Percentiles rank a stretch among this genome's conserved stretches.
Evolutionary conservation across 805 yeast genomes (phyloP).

Genomic region (Yarrowia sp.): DNA sequence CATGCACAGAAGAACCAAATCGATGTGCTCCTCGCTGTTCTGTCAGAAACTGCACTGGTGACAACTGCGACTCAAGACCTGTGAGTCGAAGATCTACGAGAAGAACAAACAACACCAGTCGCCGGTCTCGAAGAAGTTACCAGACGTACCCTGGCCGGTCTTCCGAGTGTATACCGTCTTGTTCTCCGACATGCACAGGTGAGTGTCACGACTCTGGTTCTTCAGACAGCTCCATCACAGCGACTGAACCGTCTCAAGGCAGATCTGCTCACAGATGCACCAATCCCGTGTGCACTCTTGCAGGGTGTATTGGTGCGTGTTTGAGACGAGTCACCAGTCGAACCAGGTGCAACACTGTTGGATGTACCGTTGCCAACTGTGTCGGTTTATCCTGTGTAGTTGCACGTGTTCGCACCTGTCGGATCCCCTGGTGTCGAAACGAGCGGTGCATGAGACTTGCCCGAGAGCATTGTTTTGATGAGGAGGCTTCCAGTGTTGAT

Average conservation of each 20-base stretch:
- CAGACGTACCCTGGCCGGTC: neutral
- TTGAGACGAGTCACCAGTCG: neutral
- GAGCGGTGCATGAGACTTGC: slow-evolving; percentile 20
- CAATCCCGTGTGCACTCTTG: slow-evolving; percentile 5
- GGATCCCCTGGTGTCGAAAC: slow-evolving; percentile 26
- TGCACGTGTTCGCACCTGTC: neutral
- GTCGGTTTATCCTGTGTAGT: too few relatives aligned
- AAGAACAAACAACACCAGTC: neutral
- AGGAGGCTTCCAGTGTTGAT: slow-evolving; percentile 4
- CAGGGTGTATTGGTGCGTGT: slow-evolving; percentile 10
- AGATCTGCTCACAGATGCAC: neutral
- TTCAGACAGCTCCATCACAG: neutral
- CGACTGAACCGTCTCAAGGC: neutral
- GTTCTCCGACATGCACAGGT: slow-evolving; percentile 8
- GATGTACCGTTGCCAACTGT: slow-evolving; percentile 5
- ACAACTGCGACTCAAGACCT: neutral
- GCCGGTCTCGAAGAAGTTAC: neutral
- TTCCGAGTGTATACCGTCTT: neutral
- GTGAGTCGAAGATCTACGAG: neutral
- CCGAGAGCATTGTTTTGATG: slow-evolving; percentile 16
- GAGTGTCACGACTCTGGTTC: neutral
- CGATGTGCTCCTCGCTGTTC: neutral
- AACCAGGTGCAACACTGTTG: neutral
- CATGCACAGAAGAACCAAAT: neutral
- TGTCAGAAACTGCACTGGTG: neutral